phyloP scores from a whole-genome alignment of 257 asterid genomes.

The Rubia yunnanensis region DNA sequence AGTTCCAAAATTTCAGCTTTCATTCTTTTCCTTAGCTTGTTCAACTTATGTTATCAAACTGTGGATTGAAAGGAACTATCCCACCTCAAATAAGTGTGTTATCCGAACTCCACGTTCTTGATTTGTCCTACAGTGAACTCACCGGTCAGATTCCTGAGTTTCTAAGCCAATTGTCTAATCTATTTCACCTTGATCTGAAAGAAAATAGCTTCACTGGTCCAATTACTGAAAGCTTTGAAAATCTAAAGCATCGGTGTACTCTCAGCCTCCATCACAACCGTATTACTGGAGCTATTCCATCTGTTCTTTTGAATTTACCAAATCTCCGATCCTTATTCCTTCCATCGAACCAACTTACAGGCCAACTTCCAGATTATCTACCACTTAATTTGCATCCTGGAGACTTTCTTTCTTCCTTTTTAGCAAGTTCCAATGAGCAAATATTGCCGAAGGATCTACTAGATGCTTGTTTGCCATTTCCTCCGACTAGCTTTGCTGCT shows the following conservation, averaged over 20 bases:
- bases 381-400: neutral
- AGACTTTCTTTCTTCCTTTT: neutral
- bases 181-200: neutral
- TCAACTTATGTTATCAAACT: neutral
- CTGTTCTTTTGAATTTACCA: neutral
- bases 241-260: neutral
- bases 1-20: neutral
- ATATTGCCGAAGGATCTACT: neutral
- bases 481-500: neutral
- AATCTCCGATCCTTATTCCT: neutral
- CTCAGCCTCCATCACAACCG: neutral
- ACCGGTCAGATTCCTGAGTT: neutral
- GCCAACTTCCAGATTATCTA: neutral
- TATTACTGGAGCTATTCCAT: neutral
- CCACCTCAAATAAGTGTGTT: too few species aligned
- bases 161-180: neutral
- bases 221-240: neutral
- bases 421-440: neutral
- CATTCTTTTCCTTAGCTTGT: neutral
- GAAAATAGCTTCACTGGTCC: neutral
- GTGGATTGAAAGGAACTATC: neutral
- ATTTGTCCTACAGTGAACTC: neutral
- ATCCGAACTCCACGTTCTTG: neutral
- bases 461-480: neutral
- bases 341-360: neutral